A percentile compares a stretch with the other conserved stretches of the same genome.
These are phyloP conservation scores for Entomortierella lignicola DNA, from an alignment of 192 early-diverging fungal genomes.

Conservation along the genomic window DNA sequence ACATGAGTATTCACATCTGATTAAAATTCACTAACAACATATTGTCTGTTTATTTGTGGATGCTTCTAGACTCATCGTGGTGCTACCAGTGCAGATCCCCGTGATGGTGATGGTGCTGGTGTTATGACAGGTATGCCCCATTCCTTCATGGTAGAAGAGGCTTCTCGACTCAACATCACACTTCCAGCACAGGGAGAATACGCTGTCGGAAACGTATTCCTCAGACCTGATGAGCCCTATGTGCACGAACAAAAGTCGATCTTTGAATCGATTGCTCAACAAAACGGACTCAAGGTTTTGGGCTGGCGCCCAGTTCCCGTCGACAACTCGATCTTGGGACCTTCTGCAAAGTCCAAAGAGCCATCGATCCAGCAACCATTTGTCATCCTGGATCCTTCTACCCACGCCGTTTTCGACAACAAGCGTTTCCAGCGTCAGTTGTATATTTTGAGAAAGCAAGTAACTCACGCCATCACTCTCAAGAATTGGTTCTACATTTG, in stretches of 20 bases:
- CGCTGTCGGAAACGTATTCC: conserved; percentile 96
- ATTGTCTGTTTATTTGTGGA: neutral
- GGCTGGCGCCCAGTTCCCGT: conserved; percentile 93
- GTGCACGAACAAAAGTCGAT: conserved; percentile 76
- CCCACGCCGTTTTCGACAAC: conserved; percentile 58
- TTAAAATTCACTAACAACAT: neutral
- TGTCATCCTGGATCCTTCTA: conserved; percentile 69
- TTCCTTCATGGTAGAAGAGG: conserved; percentile 79
- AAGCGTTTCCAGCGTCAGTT: conserved; percentile 85
- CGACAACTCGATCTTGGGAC: conserved; percentile 90
- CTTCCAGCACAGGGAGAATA: conserved; percentile 87
- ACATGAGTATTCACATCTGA: conserved; percentile 7
- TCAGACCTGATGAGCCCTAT: conserved; percentile 74
- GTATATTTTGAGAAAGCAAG: conserved; percentile 90
- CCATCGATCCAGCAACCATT: conserved; percentile 95
- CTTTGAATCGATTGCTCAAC: conserved; percentile 85
- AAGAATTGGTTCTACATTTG: conserved; percentile 98
- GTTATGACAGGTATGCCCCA: conserved; percentile 97
- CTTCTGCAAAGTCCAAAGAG: conserved; percentile 88
- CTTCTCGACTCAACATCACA: conserved; percentile 66
- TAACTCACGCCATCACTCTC: conserved; percentile 85
- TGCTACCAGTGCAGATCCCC: conserved; percentile 90
- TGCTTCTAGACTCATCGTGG: conserved; percentile 86
- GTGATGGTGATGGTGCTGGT: conserved; percentile 99
- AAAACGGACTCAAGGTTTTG: conserved; percentile 79